Base-by-base conservation (phyloP, 805 yeast species). In the Yamadazyma philogaea region DNA sequence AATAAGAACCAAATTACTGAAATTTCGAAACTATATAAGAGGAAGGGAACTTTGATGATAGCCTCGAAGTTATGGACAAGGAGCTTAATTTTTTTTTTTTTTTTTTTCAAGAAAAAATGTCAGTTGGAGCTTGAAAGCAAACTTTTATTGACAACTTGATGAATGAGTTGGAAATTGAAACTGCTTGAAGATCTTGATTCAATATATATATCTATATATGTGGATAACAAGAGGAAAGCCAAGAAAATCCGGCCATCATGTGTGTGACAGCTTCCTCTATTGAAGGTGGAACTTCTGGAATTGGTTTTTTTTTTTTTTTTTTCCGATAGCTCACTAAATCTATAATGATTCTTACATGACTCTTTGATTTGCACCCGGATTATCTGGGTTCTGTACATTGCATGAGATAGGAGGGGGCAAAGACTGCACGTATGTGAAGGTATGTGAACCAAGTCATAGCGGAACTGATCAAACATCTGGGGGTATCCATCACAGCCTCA, bases 11-110 rank as follows among this genome's bases (percentile, higher is more conserved):
- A 11, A n/a, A 7, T 11, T 5, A 5, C n/a, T 24, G 28, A 24
- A 7, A 24, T 24, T 24, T 4, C 28, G n/a, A 24, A 34, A 21
- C 37, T 34, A 14, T 11, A 30, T 15, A 30, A 16, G 18, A 14
- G 33, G 15, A 30, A 30, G 8, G 33, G 15, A 30, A 30, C 33
- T 14, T 21, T 33, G 14, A 30, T 16, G 17, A 34, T 22, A 34
- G 37, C 37, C 37, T 34, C 37, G 15, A 34, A 34, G 37, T 34
- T 34, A 22, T 22, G 30, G 37, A 21, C 37, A 21, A 34, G 37
- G 37, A 21, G 24, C 17, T 12, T 8, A 24, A 12, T 21, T 34
- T 22, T 34, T 22, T 34, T 34, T 20, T 34, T n/a, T n/a, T n/a
- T n/a, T 24, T 24, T 24, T 24, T 24, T 8, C 12, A 17, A 26